These are phyloP conservation scores for Apodospora peruviana DNA, from an alignment of 495 filamentous ascomycete species.

Conservation along the genomic window DNA sequence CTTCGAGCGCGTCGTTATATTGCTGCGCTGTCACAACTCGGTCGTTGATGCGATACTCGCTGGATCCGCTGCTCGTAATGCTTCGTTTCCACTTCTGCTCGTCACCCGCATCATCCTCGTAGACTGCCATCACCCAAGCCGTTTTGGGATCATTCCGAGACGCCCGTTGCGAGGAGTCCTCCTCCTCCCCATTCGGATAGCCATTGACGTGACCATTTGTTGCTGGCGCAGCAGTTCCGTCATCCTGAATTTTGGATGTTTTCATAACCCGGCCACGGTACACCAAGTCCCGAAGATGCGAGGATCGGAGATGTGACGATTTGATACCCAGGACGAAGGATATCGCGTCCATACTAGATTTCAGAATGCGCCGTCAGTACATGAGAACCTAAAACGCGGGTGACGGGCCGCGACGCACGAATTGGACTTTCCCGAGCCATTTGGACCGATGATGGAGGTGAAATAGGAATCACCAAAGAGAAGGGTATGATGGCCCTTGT, in stretches of 20 bases:
- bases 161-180: conserved; percentile 51
- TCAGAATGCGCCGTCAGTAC: no score
- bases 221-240: conserved; percentile 61
- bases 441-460: conserved; percentile 97
- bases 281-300: conserved; percentile 90
- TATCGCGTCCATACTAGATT: conserved; percentile 95
- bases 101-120: conserved; percentile 94
- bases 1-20: conserved; percentile 90
- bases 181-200: conserved; percentile 47
- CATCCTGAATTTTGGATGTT: conserved; percentile 82
- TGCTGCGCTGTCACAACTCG: conserved; percentile 79
- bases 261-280: conserved; percentile 93
- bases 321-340: conserved; percentile 99
- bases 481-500: conserved; percentile 88
- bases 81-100: conserved; percentile 93
- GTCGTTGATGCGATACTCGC: conserved; percentile 97
- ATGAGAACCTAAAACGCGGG: background rate
- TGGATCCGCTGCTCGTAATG: conserved; percentile 81
- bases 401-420: conserved; percentile 50
- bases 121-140: conserved; percentile 98
- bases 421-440: conserved; percentile 99
- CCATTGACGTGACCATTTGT: conserved; percentile 52
- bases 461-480: conserved; percentile 98
- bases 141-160: conserved; percentile 72
- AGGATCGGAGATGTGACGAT: conserved; percentile 89